Evolutionary conservation across 176 grass and related monocot genomes (phyloP).

Genomic region (Eragrostis curvula): DNA sequence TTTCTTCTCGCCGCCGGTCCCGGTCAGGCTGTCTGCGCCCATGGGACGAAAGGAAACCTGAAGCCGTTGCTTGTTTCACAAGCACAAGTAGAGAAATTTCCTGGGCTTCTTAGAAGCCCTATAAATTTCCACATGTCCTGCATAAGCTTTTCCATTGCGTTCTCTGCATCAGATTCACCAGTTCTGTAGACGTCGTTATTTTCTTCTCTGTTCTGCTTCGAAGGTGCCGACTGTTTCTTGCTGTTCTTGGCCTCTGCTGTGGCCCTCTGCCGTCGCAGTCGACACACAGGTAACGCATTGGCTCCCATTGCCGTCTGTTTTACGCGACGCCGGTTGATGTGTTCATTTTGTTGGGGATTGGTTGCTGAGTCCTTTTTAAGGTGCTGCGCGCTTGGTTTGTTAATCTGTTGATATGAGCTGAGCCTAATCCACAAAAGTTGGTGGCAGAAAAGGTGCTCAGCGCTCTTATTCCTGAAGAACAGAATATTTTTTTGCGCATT

Average conservation of each 20-base stretch:
- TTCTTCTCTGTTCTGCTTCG: background rate
- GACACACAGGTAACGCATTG: slow-evolving; percentile 13
- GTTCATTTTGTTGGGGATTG: background rate
- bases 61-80: slow-evolving; percentile 39
- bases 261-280: background rate
- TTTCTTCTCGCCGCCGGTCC: too few species aligned
- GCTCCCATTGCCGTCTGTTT: background rate
- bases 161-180: background rate
- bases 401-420: too few species aligned
- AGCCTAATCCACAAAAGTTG: background rate
- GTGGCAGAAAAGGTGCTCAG: too few species aligned
- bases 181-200: background rate
- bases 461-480: background rate
- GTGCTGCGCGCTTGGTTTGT: too few species aligned
- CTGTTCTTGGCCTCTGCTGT: background rate
- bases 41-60: background rate
- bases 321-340: background rate
- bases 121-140: slow-evolving; percentile 14
- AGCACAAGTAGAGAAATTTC: background rate
- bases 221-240: background rate
- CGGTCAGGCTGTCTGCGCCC: slow-evolving; percentile 23
- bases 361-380: background rate
- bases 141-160: background rate
- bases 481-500: background rate
- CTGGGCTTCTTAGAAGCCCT: background rate